Evolutionary conservation across 2,329 filamentous ascomycete genomes (phyloP), one percentile per base, ranked within the genome.

Genomic region (Falciphora oryzae): DNA sequence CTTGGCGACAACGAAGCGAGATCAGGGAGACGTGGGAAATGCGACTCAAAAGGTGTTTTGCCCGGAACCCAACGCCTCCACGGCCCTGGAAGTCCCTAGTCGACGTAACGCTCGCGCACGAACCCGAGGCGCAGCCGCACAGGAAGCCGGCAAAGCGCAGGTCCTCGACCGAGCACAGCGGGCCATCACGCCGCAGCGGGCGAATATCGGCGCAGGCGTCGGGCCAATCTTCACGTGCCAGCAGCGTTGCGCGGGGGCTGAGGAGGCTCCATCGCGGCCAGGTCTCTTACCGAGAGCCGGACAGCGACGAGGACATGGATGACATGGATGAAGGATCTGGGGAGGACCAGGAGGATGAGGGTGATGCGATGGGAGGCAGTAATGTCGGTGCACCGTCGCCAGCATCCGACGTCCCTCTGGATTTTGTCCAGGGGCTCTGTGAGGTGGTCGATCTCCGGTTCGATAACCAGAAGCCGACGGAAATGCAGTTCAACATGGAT

Each of bases 1-100:
- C 90, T 14, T 97, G 93, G 91, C 88, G 92, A 67, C 86, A 92
- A 72, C 86, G 94, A 57, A 90, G 90, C 25, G 83, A 83, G n/a
- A 89, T 97, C 71, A 85, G 93, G 56, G 86, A 89, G 68, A 85
- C 86, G 68, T 96, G 93, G 91, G 87, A 87, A 62, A 80, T 84
- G n/a, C 87, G 82, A 67, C 79, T 97, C 63, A 83, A 87, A 64
- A 81, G 79, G 16, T 83, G 92, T 3, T 93, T 92, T 70, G 81
- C 87, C 61, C 80, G 85, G 22, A 68, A 69, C 18, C 29, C 63
- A 50, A 38, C 65, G 10, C 67, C 70, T 28, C 74, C 73, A 1
- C 38, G 56, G 35, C 71, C 71, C 2, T 64, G 69, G 16, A 65
- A 59, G 50, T 69, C 70, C 0, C 61, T 73, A 7, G 38, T n/a